phyloP scores from a whole-genome alignment of 2,329 filamentous ascomycete genomes.

The Dactylellina drechsleri region DNA sequence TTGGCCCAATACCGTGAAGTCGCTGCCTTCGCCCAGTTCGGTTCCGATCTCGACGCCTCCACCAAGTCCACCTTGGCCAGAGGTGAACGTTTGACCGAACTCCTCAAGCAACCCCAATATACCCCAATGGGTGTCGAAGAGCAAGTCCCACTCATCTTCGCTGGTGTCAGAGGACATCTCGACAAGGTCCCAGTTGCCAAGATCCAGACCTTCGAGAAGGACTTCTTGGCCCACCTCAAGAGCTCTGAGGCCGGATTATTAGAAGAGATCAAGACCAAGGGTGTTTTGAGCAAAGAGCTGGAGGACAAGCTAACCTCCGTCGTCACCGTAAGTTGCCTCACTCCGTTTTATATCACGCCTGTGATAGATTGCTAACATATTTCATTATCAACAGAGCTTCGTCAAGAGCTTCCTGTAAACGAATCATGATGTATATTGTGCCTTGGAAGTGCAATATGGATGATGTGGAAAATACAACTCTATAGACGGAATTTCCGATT shows the following conservation, averaged over 20 bases:
- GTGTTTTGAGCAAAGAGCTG: conserved; percentile 91
- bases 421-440: conserved; percentile 41
- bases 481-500: conserved; percentile 43
- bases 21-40: conserved; percentile 99
- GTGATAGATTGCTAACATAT: conserved; percentile 17
- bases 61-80: conserved; percentile 98
- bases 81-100: conserved; percentile 87
- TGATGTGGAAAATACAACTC: conserved; percentile 42
- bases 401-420: conserved; percentile 57
- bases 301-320: conserved; percentile 84
- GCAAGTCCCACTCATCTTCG: conserved; percentile 99
- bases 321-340: conserved; percentile 62
- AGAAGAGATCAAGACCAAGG: conserved; percentile 91
- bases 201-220: conserved; percentile 89
- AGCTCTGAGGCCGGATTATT: conserved; percentile 87
- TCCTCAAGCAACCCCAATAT: conserved; percentile 88
- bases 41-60: conserved; percentile 97
- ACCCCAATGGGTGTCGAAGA: conserved; percentile 98
- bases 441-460: conserved; percentile 56
- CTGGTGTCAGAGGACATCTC: conserved; percentile 97
- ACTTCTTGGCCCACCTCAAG: conserved; percentile 92
- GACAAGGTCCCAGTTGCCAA: conserved; percentile 88
- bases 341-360: not conserved
- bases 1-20: conserved; percentile 99
- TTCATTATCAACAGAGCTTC: conserved; percentile 50